Evolutionary conservation across 2,329 filamentous ascomycete genomes (phyloP), one percentile per base, ranked within the genome.

Genomic region (Fusarium cicatricum): DNA sequence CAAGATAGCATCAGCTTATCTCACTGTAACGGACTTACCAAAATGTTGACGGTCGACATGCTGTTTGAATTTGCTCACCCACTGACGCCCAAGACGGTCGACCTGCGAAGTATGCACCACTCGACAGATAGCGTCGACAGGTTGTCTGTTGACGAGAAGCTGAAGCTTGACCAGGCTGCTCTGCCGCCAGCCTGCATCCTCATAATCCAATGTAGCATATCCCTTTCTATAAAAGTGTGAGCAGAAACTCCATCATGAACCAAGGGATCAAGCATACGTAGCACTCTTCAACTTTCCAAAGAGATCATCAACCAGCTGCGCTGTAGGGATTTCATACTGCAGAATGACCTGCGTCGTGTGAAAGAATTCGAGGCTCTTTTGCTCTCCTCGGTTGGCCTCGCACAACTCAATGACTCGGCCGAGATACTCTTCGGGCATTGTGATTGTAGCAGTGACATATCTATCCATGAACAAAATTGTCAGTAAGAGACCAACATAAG

Each of bases 41-140:
- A 97, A 99, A 88, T 98, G 95, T 74, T 99, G 95, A 15, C 95
- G 82, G 69, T 97, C 91, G 16, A 99, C 94, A 69, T 98, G 94
- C 74, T 97, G 88, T 71, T 97, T 98, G 81, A 99, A 98, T 75
- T 96, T 97, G 34, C 85, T 87, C 6, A 97, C 94, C 95, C 95
- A 99, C 52, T 87, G 82, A 41, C 91, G 84, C 5, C 92, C 95
- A 5, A 97, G 80, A 15, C 91, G 83, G 26, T 94, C 89, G 0
- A 89, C 86, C 74, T 97, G 92, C 11, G 89, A 92, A 32, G 81
- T 78, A 69, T 99, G 95, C 33, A 98, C 85, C 4, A 99, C 87
- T 29, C 94, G 87, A n/a, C 91, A 88, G 15, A 99, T 92, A 11
- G 95, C 95, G 75, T 99, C 95, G 2, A 99, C 95, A 1, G 95